Evolutionary conservation across 768 basidiomycete genomes (phyloP).

Genomic region (Russula olivacea): DNA sequence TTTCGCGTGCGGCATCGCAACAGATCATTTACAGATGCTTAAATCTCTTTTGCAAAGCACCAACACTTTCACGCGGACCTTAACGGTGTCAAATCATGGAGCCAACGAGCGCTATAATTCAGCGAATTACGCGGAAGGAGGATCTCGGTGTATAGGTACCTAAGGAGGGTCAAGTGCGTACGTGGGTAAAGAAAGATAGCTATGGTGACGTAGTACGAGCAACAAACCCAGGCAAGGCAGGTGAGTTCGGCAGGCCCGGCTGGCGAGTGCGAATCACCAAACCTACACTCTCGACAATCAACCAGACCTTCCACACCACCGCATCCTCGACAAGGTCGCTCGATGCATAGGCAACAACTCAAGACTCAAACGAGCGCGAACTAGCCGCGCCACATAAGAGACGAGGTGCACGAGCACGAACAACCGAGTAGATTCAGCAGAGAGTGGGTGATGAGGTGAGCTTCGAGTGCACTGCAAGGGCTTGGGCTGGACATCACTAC

Average conservation of each 20-base stretch:
- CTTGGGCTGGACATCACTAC: constrained; percentile 1
- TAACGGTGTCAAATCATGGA: background rate
- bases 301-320: constrained; percentile 1
- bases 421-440: constrained; percentile 6
- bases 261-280: constrained; percentile 25
- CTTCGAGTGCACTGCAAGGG: constrained; percentile 2
- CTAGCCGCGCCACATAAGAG: constrained; percentile 25
- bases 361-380: constrained; percentile 21
- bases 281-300: constrained; percentile 8
- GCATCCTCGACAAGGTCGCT: constrained; percentile 10
- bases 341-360: constrained; percentile 21
- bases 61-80: background rate
- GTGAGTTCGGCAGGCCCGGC: constrained; percentile 23
- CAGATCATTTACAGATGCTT: too few relatives aligned
- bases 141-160: constrained; percentile 7
- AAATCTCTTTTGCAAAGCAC: background rate
- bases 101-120: constrained; percentile 18
- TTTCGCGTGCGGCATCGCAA: background rate
- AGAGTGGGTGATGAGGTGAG: background rate
- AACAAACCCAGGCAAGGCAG: constrained; percentile 9
- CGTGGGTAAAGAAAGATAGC: constrained; percentile 9
- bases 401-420: constrained; percentile 18
- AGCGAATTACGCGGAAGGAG: constrained; percentile 7
- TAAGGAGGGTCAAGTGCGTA: constrained; percentile 4
- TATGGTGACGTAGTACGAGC: constrained; percentile 6